A percentile compares a stretch with the other conserved stretches of the same genome.
phyloP scores from a whole-genome alignment of 2,329 filamentous ascomycete species.

The Didymella glomerata region DNA sequence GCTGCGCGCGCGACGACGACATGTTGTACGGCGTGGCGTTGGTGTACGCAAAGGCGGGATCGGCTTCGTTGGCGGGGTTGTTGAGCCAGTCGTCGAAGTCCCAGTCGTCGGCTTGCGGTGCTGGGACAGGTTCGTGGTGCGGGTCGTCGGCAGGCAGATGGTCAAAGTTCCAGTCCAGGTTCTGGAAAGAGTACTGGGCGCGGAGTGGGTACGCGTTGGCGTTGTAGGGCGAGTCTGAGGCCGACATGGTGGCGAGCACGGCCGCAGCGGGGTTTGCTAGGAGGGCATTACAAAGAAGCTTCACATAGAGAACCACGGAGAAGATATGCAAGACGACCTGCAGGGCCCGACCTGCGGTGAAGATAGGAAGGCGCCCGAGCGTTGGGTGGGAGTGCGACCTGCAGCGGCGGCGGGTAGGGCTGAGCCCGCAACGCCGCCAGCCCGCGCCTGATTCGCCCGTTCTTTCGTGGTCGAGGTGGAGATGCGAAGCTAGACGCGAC shows the following conservation, averaged over 20 bases:
- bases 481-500: constrained; percentile 13
- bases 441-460: constrained; percentile 4
- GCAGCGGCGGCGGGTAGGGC: constrained; percentile 18
- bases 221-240: constrained; percentile 3
- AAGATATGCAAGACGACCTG: not conserved
- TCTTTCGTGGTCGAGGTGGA: not conserved
- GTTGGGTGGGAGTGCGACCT: constrained; percentile 1
- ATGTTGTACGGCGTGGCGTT: constrained; percentile 27
- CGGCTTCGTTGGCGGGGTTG: constrained; percentile 13
- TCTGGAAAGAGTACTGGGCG: constrained; percentile 5
- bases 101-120: not conserved
- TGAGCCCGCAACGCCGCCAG: constrained; percentile 1
- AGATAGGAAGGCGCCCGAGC: constrained; percentile 18
- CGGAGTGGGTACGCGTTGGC: not conserved
- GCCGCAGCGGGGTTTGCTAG: not conserved
- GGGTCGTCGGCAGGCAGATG: not conserved
- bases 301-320: not conserved
- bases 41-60: constrained; percentile 17
- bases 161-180: not conserved
- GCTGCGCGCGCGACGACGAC: constrained; percentile 26
- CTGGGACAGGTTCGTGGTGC: not conserved
- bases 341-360: constrained; percentile 5
- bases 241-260: constrained; percentile 20
- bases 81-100: constrained; percentile 19
- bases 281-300: constrained; percentile 1